These are phyloP conservation scores for Ganoderma leucocontextum DNA, from an alignment of 1,284 basidiomycete genomes.

Conservation along the genomic window DNA sequence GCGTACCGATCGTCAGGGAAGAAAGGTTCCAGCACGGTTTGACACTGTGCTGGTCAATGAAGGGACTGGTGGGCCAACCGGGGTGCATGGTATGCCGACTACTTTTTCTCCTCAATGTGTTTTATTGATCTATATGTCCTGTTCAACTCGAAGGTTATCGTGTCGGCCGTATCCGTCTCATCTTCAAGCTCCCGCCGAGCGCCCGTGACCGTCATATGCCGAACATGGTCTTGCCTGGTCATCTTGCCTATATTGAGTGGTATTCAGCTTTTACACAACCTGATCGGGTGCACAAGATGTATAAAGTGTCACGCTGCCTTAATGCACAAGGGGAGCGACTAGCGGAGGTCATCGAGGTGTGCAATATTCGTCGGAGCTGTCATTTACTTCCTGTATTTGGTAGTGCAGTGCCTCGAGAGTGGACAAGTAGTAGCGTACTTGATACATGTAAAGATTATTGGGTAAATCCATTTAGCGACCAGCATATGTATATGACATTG, in stretches of 20 bases:
- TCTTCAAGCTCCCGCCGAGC: conserved; percentile 28
- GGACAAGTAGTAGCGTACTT: not conserved
- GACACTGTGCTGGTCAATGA: conserved; percentile 10
- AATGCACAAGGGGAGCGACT: not conserved
- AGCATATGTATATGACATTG: conserved; percentile 1
- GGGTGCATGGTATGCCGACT: not conserved
- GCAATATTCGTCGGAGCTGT: not conserved
- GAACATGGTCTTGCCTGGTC: conserved; percentile 12
- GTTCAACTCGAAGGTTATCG: conserved; percentile 26
- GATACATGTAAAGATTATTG: not conserved
- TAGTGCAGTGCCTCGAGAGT: not conserved
- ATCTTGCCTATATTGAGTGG: conserved; percentile 47
- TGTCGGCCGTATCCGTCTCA: conserved; percentile 27
- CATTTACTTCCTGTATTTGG: not conserved
- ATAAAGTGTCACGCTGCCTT: conserved; percentile 29
- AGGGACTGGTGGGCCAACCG: not conserved
- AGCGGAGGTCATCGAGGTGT: not conserved
- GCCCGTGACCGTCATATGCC: conserved; percentile 17
- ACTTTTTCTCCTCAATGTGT: too few species aligned
- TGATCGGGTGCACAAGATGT: conserved; percentile 24
- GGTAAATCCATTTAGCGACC: not conserved
- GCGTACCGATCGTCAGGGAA: conserved; percentile 3
- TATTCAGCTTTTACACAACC: conserved; percentile 35
- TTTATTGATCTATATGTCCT: too few species aligned
- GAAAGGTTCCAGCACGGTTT: conserved; percentile 24